Base-by-base conservation (phyloP, 352 stramenopile genomes). In the Nothophytophthora sp. region DNA sequence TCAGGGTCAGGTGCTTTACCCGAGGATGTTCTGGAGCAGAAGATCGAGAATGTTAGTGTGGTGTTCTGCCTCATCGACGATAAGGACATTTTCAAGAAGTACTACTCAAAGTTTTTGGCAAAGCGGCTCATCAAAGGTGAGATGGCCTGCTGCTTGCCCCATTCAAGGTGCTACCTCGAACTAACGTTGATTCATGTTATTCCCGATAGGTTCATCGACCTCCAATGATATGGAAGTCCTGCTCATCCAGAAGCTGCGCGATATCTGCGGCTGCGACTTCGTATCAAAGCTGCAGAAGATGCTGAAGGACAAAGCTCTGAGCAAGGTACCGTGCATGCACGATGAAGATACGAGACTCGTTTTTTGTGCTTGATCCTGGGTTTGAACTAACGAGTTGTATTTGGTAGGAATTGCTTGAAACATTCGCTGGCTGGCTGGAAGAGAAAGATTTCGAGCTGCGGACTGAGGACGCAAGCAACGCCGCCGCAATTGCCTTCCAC, bases 81-180 rank as follows among this genome's bases (percentile, higher is more conserved):
- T 68, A 95, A 95, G 54, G 85, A 95, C 50, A 63, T 95, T 11
- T 95, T 95, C 81, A 92, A 95, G 53, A 92, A 92, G 38, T 93
- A 88, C 47, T 95, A 95, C 46, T 81, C 85, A 1, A 95, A 92
- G 46, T 89, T 88, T 56, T 47, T 95, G 32, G 78, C 85, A 6
- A 92, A 93, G 39, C 70, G 85, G 3, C 63, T 95, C 16, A 92
- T 95, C 55, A 90, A 91, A 88, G 85, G 81, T 92, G 40, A 27
- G 3, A 18, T n/a, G 4, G 0, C 12, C n/a, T n/a, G n/a, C n/a
- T 23, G 15, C 3, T 7, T 41, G n/a, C n/a, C n/a, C n/a, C n/a
- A n/a, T n/a, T n/a, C n/a, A n/a, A n/a, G n/a, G n/a, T n/a, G n/a
- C n/a, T n/a, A n/a, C n/a, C n/a, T n/a, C n/a, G n/a, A 32, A 40